These are phyloP conservation scores for Amniculicola lignicola DNA, from an alignment of 495 filamentous ascomycete genomes.

Conservation along the genomic window DNA sequence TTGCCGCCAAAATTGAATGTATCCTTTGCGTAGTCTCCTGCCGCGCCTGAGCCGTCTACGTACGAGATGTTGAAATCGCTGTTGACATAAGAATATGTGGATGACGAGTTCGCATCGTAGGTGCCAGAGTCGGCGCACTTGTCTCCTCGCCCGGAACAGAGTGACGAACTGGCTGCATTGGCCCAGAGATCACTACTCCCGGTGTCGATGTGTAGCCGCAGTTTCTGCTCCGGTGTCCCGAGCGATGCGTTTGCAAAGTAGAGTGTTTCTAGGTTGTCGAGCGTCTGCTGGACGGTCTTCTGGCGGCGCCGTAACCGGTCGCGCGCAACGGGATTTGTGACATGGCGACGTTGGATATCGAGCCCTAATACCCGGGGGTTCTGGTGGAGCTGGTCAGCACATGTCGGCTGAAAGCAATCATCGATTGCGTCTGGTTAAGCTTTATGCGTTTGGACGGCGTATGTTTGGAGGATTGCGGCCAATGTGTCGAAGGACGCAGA, in stretches of 20 bases:
- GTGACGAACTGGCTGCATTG: slow-evolving; percentile 61
- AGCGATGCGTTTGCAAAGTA: slow-evolving; percentile 49
- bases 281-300: slow-evolving; percentile 37
- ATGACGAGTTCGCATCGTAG: slow-evolving; percentile 67
- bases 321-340: slow-evolving; percentile 36
- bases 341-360: slow-evolving; percentile 41
- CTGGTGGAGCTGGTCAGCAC: slow-evolving; percentile 7
- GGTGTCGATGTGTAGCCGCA: slow-evolving; percentile 51
- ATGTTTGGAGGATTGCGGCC: slow-evolving; percentile 3
- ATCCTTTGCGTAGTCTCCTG: slow-evolving; percentile 82
- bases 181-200: slow-evolving; percentile 86
- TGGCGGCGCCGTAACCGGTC: slow-evolving; percentile 39
- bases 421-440: neutral
- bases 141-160: slow-evolving; percentile 50
- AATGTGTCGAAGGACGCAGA: neutral
- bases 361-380: slow-evolving; percentile 28
- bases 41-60: slow-evolving; percentile 76
- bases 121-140: slow-evolving; percentile 41
- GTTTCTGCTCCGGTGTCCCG: slow-evolving; percentile 46
- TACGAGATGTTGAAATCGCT: slow-evolving; percentile 88
- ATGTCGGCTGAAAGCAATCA: slow-evolving; percentile 1
- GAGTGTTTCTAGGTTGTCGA: slow-evolving; percentile 47
- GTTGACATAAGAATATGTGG: slow-evolving; percentile 73
- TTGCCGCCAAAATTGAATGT: slow-evolving; percentile 64
- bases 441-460: neutral